Conservation (phyloP, 495 filamentous ascomycete species). For the Massariosphaeria phaeospora region DNA sequence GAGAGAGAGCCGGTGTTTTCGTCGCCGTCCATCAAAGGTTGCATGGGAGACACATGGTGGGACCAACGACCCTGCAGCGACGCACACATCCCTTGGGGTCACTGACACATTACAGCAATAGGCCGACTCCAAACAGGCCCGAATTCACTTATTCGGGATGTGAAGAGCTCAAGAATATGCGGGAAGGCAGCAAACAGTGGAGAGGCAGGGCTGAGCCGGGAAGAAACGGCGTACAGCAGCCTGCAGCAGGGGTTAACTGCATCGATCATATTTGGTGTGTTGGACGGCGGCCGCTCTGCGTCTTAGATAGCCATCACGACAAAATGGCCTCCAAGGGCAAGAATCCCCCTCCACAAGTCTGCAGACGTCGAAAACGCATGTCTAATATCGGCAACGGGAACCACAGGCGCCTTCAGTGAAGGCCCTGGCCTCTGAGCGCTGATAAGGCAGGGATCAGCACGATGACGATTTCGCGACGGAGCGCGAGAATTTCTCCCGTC, state of each 20-base stretch:
- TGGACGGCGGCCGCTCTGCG: no score
- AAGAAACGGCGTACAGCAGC: not conserved
- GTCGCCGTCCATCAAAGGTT: conserved; percentile 9
- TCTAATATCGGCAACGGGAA: no score
- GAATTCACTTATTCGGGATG: no score
- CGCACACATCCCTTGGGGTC: not conserved
- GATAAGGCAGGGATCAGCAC: conserved; percentile 14
- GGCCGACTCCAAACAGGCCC: no score
- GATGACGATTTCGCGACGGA: not conserved
- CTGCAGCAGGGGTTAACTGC: not conserved
- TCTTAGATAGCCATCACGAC: no score
- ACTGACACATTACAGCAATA: not conserved
- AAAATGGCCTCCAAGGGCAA: no score
- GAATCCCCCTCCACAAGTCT: no score
- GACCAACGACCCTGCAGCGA: conserved; percentile 7
- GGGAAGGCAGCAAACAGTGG: not conserved
- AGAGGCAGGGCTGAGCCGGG: not conserved
- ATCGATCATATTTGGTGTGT: no score
- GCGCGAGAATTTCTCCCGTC: conserved; percentile 15
- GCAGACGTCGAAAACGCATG: no score
- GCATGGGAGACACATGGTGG: conserved; percentile 13
- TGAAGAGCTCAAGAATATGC: no score
- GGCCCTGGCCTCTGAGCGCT: not conserved
- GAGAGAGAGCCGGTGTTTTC: no score
- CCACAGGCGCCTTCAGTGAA: no score